Evolutionary conservation across 2,329 filamentous ascomycete genomes (phyloP), one percentile per base, ranked within the genome.

Genomic region (Metarhizium guizhouense): DNA sequence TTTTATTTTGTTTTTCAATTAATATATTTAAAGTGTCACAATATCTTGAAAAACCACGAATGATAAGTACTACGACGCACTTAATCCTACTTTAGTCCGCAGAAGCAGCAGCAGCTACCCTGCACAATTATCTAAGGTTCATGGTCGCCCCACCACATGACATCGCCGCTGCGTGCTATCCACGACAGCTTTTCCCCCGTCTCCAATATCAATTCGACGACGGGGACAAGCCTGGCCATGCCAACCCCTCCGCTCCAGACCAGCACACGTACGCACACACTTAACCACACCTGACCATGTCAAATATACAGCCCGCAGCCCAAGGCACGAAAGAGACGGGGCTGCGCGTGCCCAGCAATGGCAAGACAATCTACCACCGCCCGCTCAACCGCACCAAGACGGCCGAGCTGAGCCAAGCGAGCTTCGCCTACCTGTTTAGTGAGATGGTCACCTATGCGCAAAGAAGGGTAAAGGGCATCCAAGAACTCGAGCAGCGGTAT

Each of bases 361-460:
- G 91, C 76, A 97, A 97, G 76, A 96, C 91, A 61, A 97, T 99
- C 76, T 99, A 97, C 77, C 91, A 96, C 77, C 84, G 94, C 55
- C 91, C 95, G 59, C 79, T 97, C 59, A 96, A 96, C 74, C 88
- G 94, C 61, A 87, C 86, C 64, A 89, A 90, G 70, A 90, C 88
- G 64, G 83, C 88, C 57, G 93, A 97, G 77, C 83, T 95, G 62
- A 96, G 91, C 71, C 88, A 95, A 68, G 84, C 94, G 11, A 91
- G 90, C 73, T 97, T 99, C 73, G 93, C 94, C 47, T 97, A 95
- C 72, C 79, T 99, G 57, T 97, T 99, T 70, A 86, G 87, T 58
- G 93, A 96, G 76, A 96, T 97, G 88, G 92, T 99, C 52, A 86
- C 85, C 65, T 97, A 97, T 72, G 93, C 94, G 63, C 94, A 97